These are phyloP conservation scores for Maudiozyma turicensis DNA, from an alignment of 805 yeast genomes.

Conservation along the genomic window DNA sequence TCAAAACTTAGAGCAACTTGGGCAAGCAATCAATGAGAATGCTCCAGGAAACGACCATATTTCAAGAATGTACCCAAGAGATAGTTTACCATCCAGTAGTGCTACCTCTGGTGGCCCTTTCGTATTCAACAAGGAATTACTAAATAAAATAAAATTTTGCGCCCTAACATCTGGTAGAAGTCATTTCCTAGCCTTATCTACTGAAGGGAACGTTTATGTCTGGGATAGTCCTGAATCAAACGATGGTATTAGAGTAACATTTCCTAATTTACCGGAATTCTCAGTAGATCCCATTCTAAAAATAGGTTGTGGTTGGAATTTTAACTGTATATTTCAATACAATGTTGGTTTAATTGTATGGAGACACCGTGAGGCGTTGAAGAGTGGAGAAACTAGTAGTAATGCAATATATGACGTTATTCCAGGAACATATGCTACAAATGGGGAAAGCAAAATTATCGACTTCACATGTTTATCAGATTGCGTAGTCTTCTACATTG, in stretches of 20 bases:
- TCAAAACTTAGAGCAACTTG: slow-evolving; percentile 17
- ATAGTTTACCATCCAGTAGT: slow-evolving; percentile 16
- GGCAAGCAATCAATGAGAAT: slow-evolving; percentile 12
- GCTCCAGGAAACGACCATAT: slow-evolving; percentile 21
- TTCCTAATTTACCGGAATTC: slow-evolving; percentile 24
- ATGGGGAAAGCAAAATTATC: slow-evolving; percentile 31
- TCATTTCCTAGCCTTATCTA: slow-evolving; percentile 54
- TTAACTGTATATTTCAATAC: slow-evolving; percentile 40
- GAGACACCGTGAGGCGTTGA: slow-evolving; percentile 32
- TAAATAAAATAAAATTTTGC: slow-evolving; percentile 30
- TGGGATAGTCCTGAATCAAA: slow-evolving; percentile 46
- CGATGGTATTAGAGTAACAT: slow-evolving; percentile 37
- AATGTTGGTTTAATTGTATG: slow-evolving; percentile 51
- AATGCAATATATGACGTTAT: slow-evolving; percentile 35
- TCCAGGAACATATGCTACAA: slow-evolving; percentile 31
- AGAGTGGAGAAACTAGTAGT: slow-evolving; percentile 24
- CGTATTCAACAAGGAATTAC: slow-evolving; percentile 9
- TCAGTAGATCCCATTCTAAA: slow-evolving; percentile 31
- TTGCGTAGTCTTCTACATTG: slow-evolving; percentile 42
- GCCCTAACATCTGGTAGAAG: slow-evolving; percentile 54
- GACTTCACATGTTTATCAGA: slow-evolving; percentile 46
- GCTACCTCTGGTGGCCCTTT: slow-evolving; percentile 2
- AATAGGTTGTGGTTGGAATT: slow-evolving; percentile 61
- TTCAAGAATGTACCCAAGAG: slow-evolving; percentile 23
- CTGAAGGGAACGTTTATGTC: slow-evolving; percentile 39